These are phyloP conservation scores for Kwoniella europaea DNA, from an alignment of 768 basidiomycete species.

Conservation along the genomic window DNA sequence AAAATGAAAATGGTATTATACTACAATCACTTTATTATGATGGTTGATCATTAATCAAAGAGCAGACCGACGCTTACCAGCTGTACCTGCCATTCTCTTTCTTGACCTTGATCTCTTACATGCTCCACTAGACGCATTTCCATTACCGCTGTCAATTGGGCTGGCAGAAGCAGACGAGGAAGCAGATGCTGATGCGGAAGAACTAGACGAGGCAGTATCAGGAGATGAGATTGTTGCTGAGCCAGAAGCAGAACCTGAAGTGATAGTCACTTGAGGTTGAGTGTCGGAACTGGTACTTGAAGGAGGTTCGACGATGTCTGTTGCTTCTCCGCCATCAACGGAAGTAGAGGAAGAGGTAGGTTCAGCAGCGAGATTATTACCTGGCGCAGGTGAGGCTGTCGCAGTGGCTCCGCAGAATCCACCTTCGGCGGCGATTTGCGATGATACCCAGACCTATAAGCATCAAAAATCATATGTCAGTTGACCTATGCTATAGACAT, in stretches of 20 bases:
- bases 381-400: not conserved
- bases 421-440: slow-evolving; percentile 22
- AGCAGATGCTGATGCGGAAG: not conserved
- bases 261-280: not conserved
- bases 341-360: not conserved
- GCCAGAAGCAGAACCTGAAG: not conserved
- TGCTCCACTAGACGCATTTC: not conserved
- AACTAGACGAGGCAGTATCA: slow-evolving; percentile 1
- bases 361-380: slow-evolving; percentile 3
- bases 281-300: not conserved
- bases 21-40: not conserved
- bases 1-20: not conserved
- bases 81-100: slow-evolving; percentile 6
- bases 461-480: too few species aligned
- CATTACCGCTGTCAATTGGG: not conserved
- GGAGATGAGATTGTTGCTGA: slow-evolving; percentile 4
- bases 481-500: too few species aligned
- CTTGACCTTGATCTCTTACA: slow-evolving; percentile 21
- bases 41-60: not conserved
- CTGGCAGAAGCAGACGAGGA: not conserved
- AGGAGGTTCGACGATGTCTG: slow-evolving; percentile 11
- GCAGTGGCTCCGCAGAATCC: slow-evolving; percentile 25
- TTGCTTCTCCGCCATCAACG: not conserved
- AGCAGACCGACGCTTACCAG: slow-evolving; percentile 5
- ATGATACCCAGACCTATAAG: slow-evolving; percentile 23